Evolutionary conservation across 2,329 filamentous ascomycete genomes (phyloP), one percentile per base, ranked within the genome.

Genomic region (Nakataea oryzae): DNA sequence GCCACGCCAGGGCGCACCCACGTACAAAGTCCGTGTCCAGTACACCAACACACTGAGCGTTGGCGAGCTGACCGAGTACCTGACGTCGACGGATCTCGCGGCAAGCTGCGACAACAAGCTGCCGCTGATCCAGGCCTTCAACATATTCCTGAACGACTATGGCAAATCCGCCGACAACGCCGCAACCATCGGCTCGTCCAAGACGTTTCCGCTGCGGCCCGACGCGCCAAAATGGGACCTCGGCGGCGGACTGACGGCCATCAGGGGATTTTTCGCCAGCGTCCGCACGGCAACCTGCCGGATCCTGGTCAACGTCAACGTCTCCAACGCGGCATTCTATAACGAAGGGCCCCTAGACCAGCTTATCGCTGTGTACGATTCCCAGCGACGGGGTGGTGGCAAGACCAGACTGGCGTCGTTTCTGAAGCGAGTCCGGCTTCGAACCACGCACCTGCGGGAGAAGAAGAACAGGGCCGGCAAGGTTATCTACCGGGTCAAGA

Each of bases 51-150:
- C 62, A 1, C 66, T 74, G 28, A 28, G 63, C 4, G 63, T 72
- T 2, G 62, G 64, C 1, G 64, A 66, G 1, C 64, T 75, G 13
- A 62, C 68, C 2, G 62, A 69, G 0, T 71, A 71, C 54, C 64
- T 74, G n/a, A 66, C 67, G 0, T 71, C 71, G 2, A 70, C 68
- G 1, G 64, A 67, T 60, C 24, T 64, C 17, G 62, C 65, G 1
- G 62, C 60, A 9, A 54, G 41, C 12, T 71, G 65, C 60, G 64
- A 65, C 13, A 67, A 69, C 32, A 70, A 71, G 63, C 62, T 67
- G 24, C 66, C 68, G 9, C 67, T 92, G 27, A 79, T 93, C 2
- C 92, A 90, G 72, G 90, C 87, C 3, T 73, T 92, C 65, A 84
- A 93, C 69, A 89, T 88, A 70, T 90, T 82, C 64, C 76, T 90